Conservation (phyloP, 2,329 filamentous ascomycete genomes). For the Ophiobolus disseminans region DNA sequence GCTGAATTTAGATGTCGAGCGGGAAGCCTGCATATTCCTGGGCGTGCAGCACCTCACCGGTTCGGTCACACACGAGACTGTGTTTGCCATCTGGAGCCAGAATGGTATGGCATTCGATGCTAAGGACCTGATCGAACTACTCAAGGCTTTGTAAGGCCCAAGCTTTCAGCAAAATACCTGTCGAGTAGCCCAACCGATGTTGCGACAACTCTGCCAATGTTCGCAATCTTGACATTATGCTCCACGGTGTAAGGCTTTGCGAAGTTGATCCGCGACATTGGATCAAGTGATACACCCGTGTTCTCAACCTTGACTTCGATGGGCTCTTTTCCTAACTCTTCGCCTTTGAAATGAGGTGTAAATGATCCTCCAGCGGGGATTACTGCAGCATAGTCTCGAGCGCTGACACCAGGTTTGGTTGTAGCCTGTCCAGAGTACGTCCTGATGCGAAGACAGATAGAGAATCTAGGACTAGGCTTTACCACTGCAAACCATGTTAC, state of each 20-base stretch:
- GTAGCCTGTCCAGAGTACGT: slow-evolving; percentile 8
- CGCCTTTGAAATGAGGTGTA: background rate
- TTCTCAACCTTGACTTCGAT: slow-evolving; percentile 14
- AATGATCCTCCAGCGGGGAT: background rate
- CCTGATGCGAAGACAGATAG: slow-evolving; percentile 8
- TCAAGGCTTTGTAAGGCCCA: background rate
- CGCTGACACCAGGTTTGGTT: slow-evolving; percentile 3
- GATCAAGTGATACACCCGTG: slow-evolving; percentile 14
- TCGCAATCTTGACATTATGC: slow-evolving; percentile 35
- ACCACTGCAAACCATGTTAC: slow-evolving; percentile 12
- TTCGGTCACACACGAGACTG: too few relatives aligned
- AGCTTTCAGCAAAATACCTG: slow-evolving; percentile 7
- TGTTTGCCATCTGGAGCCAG: too few relatives aligned
- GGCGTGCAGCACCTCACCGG: background rate
- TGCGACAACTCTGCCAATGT: slow-evolving; percentile 28
- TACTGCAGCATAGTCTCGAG: slow-evolving; percentile 12
- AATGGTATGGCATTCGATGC: background rate
- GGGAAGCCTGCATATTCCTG: background rate
- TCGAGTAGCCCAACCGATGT: slow-evolving; percentile 8
- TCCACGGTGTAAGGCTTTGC: slow-evolving; percentile 34
- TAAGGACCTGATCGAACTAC: background rate
- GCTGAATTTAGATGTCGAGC: background rate
- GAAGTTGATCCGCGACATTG: slow-evolving; percentile 30
- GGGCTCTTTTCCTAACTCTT: slow-evolving; percentile 2
- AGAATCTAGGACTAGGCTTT: background rate